Evolutionary conservation across 2,329 filamentous ascomycete genomes (phyloP).

Genomic region (Arthrobotrys iridis): DNA sequence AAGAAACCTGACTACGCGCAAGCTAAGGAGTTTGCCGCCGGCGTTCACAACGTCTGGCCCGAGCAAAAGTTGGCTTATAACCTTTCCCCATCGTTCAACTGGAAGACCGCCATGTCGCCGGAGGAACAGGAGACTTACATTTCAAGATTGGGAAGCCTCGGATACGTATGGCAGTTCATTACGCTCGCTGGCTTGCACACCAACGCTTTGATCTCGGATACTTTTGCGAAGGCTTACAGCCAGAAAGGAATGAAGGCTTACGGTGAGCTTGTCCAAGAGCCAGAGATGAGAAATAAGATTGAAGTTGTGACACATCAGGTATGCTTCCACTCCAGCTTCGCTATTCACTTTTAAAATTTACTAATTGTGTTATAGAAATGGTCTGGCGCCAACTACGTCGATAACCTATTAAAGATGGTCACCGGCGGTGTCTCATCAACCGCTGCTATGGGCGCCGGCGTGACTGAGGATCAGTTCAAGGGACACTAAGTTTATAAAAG

Average conservation of each 20-base stretch:
- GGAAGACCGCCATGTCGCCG: conserved; percentile 84
- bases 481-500: conserved; percentile 57
- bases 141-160: conserved; percentile 81
- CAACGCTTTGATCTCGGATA: conserved; percentile 88
- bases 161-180: conserved; percentile 99
- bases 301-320: conserved; percentile 96
- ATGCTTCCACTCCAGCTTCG: neutral
- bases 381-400: conserved; percentile 93
- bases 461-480: conserved; percentile 97
- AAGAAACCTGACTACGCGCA: conserved; percentile 92
- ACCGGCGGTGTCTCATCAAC: conserved; percentile 90
- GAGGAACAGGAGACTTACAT: conserved; percentile 98
- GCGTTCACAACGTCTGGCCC: conserved; percentile 92
- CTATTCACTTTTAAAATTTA: neutral
- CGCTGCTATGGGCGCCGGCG: conserved; percentile 95
- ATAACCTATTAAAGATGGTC: conserved; percentile 97
- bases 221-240: conserved; percentile 84
- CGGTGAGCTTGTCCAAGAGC: conserved; percentile 96
- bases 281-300: conserved; percentile 88
- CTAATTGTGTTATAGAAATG: conserved; percentile 70
- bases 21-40: conserved; percentile 90
- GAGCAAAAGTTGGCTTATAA: conserved; percentile 99
- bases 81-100: conserved; percentile 98
- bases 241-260: conserved; percentile 92
- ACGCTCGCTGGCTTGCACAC: conserved; percentile 97